These are phyloP conservation scores for Singerocomus inundabilis DNA, from an alignment of 1,284 basidiomycete genomes.

Conservation along the genomic window DNA sequence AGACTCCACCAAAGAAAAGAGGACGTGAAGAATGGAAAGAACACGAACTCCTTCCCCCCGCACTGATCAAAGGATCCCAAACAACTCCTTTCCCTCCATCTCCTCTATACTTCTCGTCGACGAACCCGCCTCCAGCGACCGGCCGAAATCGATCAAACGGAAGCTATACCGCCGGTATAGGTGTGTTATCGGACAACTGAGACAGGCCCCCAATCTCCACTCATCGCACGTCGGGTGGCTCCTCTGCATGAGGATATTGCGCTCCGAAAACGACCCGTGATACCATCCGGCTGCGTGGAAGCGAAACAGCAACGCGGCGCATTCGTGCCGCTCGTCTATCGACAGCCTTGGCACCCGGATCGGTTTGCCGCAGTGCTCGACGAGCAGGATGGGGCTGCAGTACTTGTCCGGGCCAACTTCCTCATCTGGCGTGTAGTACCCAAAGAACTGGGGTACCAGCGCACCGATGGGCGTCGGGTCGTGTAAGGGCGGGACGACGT, in stretches of 20 bases:
- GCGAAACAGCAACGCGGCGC: slow-evolving; percentile 31
- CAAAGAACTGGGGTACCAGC: slow-evolving; percentile 40
- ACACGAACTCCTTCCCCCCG: too few relatives aligned
- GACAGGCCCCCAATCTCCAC: too few relatives aligned
- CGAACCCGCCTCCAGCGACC: slow-evolving; percentile 2
- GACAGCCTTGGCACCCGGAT: slow-evolving; percentile 18
- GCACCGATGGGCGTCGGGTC: slow-evolving; percentile 36
- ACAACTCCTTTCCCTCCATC: background rate
- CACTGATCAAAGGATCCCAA: background rate
- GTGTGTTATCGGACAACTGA: too few relatives aligned
- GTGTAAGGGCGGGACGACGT: slow-evolving; percentile 28
- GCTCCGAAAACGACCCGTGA: slow-evolving; percentile 36
- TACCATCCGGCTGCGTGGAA: slow-evolving; percentile 32
- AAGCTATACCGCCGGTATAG: slow-evolving; percentile 26
- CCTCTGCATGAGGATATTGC: slow-evolving; percentile 37
- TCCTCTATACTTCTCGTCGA: background rate
- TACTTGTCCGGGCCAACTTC: background rate
- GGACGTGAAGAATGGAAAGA: too few relatives aligned
- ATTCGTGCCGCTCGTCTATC: slow-evolving; percentile 28
- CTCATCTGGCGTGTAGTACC: slow-evolving; percentile 32
- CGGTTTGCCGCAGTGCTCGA: slow-evolving; percentile 36
- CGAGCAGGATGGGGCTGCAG: slow-evolving; percentile 32
- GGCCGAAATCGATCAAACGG: slow-evolving; percentile 39
- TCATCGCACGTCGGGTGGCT: slow-evolving; percentile 33
- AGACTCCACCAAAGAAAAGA: too few relatives aligned